These are phyloP conservation scores for Phaseolus lunatus DNA, from an alignment of 306 rosid genomes.

Conservation along the genomic window DNA sequence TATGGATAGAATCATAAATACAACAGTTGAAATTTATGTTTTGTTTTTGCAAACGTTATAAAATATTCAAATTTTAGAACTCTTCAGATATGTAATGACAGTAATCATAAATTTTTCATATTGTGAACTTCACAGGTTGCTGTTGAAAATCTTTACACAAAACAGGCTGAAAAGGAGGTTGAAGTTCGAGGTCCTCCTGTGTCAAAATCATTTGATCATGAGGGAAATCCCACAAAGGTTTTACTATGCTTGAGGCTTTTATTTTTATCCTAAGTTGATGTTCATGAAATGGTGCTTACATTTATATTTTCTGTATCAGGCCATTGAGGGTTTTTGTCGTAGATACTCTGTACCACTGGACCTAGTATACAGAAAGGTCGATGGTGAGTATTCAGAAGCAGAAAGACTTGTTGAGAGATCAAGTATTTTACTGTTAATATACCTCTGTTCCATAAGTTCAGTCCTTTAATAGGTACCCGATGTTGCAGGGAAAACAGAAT, in stretches of 20 bases:
- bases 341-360: conserved; percentile 80
- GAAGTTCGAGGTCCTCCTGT: conserved; percentile 98
- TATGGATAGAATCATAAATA: conserved; percentile 4
- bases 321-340: conserved; percentile 84
- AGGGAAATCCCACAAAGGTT: conserved; percentile 94
- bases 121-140: conserved; percentile 59
- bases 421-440: conserved; percentile 23
- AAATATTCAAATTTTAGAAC: background rate
- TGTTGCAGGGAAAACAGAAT: conserved; percentile 89
- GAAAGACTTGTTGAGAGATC: conserved; percentile 17
- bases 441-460: conserved; percentile 9
- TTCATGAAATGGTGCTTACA: conserved; percentile 32
- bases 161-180: conserved; percentile 75
- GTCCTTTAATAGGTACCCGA: conserved; percentile 15
- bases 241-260: conserved; percentile 33
- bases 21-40: conserved; percentile 16
- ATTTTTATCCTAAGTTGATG: conserved; percentile 22
- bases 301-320: conserved; percentile 65
- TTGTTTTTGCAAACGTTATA: conserved; percentile 9
- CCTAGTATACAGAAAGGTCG: conserved; percentile 66
- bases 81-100: conserved; percentile 11
- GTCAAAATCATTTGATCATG: conserved; percentile 84
- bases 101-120: conserved; percentile 15
- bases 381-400: conserved; percentile 68
- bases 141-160: conserved; percentile 72